Conservation (phyloP, 192 early-diverging fungal genomes). For the Backusella macrospora region DNA sequence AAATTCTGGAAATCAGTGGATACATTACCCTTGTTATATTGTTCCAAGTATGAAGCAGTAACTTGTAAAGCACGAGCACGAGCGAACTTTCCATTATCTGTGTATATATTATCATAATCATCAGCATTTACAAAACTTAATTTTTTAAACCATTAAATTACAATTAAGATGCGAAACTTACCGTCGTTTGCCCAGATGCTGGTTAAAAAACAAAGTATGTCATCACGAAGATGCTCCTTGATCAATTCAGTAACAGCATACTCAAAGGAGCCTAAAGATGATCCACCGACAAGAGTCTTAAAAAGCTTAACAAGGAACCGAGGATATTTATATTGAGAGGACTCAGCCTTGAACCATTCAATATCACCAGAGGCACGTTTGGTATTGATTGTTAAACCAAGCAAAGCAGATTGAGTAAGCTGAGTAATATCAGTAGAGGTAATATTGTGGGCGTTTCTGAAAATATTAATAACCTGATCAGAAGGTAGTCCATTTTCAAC, state of each 20-base stretch:
- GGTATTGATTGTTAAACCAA: background rate
- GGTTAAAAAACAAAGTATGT: conserved; percentile 47
- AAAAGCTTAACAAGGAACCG: conserved; percentile 30
- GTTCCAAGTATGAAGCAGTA: conserved; percentile 51
- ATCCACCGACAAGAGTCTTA: conserved; percentile 43
- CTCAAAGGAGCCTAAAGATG: conserved; percentile 41
- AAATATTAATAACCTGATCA: background rate
- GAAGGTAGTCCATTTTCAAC: conserved; percentile 18
- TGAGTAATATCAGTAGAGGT: background rate
- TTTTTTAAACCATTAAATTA: conserved; percentile 15
- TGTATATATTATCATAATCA: conserved; percentile 24
- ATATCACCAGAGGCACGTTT: conserved; percentile 1
- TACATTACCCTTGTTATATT: conserved; percentile 6
- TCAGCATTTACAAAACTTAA: conserved; percentile 38
- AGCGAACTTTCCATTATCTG: conserved; percentile 24
- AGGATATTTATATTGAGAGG: background rate
- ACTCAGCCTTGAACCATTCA: conserved; percentile 17
- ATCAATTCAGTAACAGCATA: conserved; percentile 45
- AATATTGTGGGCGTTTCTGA: background rate
- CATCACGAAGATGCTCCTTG: conserved; percentile 37
- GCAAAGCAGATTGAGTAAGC: conserved; percentile 7
- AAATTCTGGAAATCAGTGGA: conserved; percentile 65
- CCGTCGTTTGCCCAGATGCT: conserved; percentile 44
- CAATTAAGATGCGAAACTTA: conserved; percentile 16
- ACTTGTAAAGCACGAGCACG: conserved; percentile 59